phyloP scores from a whole-genome alignment of 2,329 filamentous ascomycete genomes.

The Arthrobotrys pseudoclavata region DNA sequence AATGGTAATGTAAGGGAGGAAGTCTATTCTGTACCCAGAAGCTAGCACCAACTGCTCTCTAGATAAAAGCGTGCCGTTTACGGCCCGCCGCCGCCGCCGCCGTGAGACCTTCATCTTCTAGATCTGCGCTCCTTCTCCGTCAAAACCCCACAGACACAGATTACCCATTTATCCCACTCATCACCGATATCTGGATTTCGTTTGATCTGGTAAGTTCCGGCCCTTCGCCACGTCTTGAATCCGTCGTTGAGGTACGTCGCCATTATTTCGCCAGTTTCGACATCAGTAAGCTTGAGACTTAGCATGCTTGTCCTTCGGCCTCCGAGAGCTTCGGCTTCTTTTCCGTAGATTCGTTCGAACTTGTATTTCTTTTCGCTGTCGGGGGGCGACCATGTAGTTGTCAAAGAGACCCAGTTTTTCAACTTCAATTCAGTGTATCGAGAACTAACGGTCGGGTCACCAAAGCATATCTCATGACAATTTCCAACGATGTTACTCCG shows the following conservation, averaged over 20 bases:
- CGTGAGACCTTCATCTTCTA: conserved; percentile 29
- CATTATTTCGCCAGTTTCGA: conserved; percentile 45
- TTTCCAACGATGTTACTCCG: conserved; percentile 39
- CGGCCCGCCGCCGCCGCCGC: conserved; percentile 13
- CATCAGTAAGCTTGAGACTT: conserved; percentile 45
- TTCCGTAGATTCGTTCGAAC: conserved; percentile 44
- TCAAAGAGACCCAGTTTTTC: conserved; percentile 46
- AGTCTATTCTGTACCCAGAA: conserved; percentile 1
- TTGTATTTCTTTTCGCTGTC: conserved; percentile 40
- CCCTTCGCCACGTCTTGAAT: conserved; percentile 44
- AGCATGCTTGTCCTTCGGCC: conserved; percentile 41
- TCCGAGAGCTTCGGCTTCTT: conserved; percentile 37
- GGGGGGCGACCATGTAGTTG: conserved; percentile 46
- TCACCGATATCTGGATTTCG: conserved; percentile 37
- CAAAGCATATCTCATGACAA: conserved; percentile 27
- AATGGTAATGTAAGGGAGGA: not conserved
- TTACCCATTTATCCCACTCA: conserved; percentile 45
- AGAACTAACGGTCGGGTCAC: conserved; percentile 26
- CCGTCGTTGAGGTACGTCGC: conserved; percentile 50
- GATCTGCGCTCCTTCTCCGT: conserved; percentile 50
- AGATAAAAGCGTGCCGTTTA: not conserved
- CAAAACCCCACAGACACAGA: conserved; percentile 39
- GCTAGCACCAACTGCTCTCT: conserved; percentile 7
- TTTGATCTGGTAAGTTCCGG: conserved; percentile 51
- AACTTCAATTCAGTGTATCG: conserved; percentile 18